phyloP scores from a whole-genome alignment of 2,329 filamentous ascomycete species.

The Aureobasidium sp. region DNA sequence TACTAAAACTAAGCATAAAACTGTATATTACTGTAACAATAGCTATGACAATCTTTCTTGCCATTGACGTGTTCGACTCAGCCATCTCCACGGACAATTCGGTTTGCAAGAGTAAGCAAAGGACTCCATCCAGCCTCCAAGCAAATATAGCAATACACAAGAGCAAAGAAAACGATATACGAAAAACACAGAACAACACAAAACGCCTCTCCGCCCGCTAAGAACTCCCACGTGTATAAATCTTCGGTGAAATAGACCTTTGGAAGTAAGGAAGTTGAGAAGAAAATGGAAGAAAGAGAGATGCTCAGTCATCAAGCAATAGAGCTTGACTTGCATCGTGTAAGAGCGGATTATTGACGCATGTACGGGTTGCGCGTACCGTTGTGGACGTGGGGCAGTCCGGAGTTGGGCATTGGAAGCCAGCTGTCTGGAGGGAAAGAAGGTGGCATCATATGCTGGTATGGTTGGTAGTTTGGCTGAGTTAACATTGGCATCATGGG shows the following conservation, averaged over 20 bases:
- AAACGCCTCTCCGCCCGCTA: background rate
- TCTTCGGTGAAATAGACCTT: constrained; percentile 2
- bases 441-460: background rate
- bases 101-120: background rate
- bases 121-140: background rate
- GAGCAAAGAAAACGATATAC: background rate
- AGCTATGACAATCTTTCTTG: background rate
- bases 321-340: background rate
- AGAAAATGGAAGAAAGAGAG: background rate
- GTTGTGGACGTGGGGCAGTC: background rate
- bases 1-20: background rate
- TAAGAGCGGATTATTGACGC: background rate
- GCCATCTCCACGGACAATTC: background rate
- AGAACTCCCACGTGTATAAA: background rate
- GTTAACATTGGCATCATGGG: background rate
- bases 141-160: background rate
- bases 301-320: background rate
- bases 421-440: background rate
- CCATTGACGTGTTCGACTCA: background rate
- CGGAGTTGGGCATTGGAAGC: background rate
- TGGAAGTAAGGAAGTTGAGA: background rate
- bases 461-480: background rate
- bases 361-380: background rate
- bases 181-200: background rate
- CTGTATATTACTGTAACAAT: constrained; percentile 7